Base-by-base conservation (phyloP, 2,329 filamentous ascomycete species). In the Dactylellina cionopaga region DNA sequence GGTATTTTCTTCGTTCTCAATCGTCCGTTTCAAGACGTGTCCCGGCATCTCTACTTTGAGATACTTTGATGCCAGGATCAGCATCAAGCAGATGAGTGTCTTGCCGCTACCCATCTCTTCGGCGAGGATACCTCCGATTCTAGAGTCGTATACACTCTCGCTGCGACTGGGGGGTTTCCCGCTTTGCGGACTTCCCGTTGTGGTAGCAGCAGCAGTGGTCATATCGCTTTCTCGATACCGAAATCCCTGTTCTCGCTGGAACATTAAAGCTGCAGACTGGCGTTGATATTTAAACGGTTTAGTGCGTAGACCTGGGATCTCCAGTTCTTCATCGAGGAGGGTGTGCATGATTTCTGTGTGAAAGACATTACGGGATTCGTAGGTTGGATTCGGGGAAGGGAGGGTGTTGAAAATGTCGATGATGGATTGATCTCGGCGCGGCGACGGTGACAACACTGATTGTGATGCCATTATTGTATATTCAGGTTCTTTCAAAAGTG, bases 31-130 rank as follows among this genome's bases (percentile, higher is more conserved):
- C 88, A 54, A 4, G 9, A 54, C 47, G 25, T 64, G 47, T 5
- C 59, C 84, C 1, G 93, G 89, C 2, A 90, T 85, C 15, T 83
- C 81, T 3, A 91, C 86, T 9, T 88, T 85, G 73, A 93, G 85
- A 29, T 88, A 83, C 76, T 86, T 88, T 0, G 92, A 96, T 1
- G 92, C 89, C 24, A 96, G 82, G 37, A 97, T 88, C 1, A 92
- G 81, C 5, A 89, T 84, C 15, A 98, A 81, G 74, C 90, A 94
- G 9, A 97, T 96, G 24, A 97, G 81, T 0, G 94, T 97, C 81
- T 97, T 98, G 0, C 94, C 93, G 47, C 83, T 82, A 4, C 89
- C 90, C 90, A 93, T 93, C 74, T 91, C 89, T 78, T 95, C 91
- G 0, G 90, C 90, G 11, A 92, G 81, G 11, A 94, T 90, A 1